Conservation (phyloP, 257 asterid species). For the Euphrasia confusa region DNA sequence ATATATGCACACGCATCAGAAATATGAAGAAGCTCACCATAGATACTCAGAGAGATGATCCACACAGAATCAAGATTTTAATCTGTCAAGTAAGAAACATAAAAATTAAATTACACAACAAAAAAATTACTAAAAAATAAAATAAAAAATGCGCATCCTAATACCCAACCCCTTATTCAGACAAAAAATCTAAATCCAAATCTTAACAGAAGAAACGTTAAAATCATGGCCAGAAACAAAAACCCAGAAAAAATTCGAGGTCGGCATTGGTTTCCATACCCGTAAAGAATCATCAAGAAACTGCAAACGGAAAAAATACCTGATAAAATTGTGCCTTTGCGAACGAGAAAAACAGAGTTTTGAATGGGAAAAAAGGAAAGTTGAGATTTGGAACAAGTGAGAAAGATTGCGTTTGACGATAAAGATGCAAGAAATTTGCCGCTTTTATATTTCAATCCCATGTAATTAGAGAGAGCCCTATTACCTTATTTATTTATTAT, state of each 20-base stretch:
- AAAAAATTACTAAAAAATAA: too few species aligned
- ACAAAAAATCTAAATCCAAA: too few species aligned
- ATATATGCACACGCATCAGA: conserved; percentile 14
- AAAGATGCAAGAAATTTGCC: neutral
- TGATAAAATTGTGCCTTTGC: too few species aligned
- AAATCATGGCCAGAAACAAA: too few species aligned
- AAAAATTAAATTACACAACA: neutral
- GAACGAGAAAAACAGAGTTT: neutral
- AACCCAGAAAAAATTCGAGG: too few species aligned
- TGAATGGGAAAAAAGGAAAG: neutral
- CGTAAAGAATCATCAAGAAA: too few species aligned
- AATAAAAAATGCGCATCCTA: too few species aligned
- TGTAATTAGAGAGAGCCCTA: neutral
- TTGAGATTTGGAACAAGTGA: neutral
- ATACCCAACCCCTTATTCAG: too few species aligned
- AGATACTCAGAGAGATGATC: conserved; percentile 26
- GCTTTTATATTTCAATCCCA: neutral
- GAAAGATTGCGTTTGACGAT: neutral
- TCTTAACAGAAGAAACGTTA: too few species aligned
- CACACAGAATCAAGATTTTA: conserved; percentile 29
- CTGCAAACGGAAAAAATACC: too few species aligned
- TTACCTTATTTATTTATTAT: too few species aligned
- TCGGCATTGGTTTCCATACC: too few species aligned
- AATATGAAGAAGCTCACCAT: conserved; percentile 51
- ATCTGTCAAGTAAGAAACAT: conserved; percentile 36